phyloP scores from a whole-genome alignment of 2,329 filamentous ascomycete species.

The Sclerotinia borealis region DNA sequence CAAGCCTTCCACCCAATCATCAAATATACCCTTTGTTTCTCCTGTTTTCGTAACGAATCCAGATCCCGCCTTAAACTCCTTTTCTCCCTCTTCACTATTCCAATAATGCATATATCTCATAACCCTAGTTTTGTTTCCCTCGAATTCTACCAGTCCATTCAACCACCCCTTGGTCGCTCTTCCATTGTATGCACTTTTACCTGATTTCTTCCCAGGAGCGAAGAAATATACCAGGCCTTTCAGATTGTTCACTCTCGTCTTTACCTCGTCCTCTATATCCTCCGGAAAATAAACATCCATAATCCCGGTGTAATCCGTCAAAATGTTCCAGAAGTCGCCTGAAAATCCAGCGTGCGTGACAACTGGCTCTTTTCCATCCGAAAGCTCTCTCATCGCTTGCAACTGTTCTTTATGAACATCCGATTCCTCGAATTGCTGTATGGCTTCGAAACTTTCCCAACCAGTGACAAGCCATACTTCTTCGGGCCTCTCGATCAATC shows the following conservation, averaged over 20 bases:
- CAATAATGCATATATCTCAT: neutral
- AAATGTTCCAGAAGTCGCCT: neutral
- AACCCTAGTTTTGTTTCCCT: neutral
- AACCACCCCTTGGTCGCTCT: neutral
- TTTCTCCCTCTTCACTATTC: neutral
- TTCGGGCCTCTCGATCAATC: neutral
- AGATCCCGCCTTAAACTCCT: neutral
- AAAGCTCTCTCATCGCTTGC: neutral
- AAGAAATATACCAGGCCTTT: neutral
- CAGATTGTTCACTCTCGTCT: neutral
- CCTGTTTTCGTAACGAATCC: neutral
- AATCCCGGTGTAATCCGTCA: neutral
- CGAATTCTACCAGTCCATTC: neutral
- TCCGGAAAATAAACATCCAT: neutral
- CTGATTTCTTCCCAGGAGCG: neutral
- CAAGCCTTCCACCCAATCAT: neutral
- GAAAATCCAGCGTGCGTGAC: neutral
- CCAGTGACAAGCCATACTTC: neutral
- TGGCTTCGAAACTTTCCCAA: neutral
- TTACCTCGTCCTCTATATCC: neutral
- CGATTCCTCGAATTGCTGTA: neutral
- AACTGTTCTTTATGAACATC: neutral
- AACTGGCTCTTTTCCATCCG: neutral
- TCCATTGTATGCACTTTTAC: neutral
- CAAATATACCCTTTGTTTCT: neutral